These are phyloP conservation scores for Turnera subulata DNA, from an alignment of 345 rosid species.

Conservation along the genomic window DNA sequence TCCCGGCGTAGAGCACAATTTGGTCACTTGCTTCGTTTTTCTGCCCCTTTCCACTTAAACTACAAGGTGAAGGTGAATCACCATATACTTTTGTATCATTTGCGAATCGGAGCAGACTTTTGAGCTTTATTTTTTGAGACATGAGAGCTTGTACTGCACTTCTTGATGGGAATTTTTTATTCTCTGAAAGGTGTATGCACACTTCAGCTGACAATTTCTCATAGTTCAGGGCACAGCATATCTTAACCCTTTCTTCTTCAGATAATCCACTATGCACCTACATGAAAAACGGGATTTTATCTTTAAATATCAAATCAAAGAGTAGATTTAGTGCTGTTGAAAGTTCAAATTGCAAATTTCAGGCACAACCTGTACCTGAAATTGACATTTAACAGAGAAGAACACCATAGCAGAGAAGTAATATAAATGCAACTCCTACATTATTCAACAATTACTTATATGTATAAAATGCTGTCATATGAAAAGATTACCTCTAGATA, in stretches of 20 bases:
- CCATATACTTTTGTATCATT: slow-evolving; percentile 3
- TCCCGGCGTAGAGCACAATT: slow-evolving; percentile 42
- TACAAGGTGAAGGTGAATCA: slow-evolving; percentile 24
- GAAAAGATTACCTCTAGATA: slow-evolving; percentile 63
- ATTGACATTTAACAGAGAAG: too few relatives aligned
- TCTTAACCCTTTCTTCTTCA: slow-evolving; percentile 63
- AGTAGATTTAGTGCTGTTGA: background rate
- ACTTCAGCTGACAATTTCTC: slow-evolving; percentile 65
- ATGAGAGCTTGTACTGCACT: slow-evolving; percentile 33
- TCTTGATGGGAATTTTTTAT: slow-evolving; percentile 55
- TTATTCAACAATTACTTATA: too few relatives aligned
- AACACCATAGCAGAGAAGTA: too few relatives aligned
- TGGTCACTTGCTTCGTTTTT: slow-evolving; percentile 28
- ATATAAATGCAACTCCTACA: too few relatives aligned
- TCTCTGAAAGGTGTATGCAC: slow-evolving; percentile 54
- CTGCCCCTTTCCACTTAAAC: slow-evolving; percentile 17
- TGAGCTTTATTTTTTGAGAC: slow-evolving; percentile 46
- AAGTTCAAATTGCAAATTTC: background rate
- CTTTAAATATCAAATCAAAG: too few relatives aligned
- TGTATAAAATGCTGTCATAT: background rate
- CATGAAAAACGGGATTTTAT: background rate
- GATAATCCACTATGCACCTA: slow-evolving; percentile 75
- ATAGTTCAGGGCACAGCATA: slow-evolving; percentile 50
- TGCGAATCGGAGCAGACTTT: slow-evolving; percentile 34
- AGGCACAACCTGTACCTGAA: too few relatives aligned